Conservation (phyloP, 805 yeast genomes). For the Candida tibetensis region DNA sequence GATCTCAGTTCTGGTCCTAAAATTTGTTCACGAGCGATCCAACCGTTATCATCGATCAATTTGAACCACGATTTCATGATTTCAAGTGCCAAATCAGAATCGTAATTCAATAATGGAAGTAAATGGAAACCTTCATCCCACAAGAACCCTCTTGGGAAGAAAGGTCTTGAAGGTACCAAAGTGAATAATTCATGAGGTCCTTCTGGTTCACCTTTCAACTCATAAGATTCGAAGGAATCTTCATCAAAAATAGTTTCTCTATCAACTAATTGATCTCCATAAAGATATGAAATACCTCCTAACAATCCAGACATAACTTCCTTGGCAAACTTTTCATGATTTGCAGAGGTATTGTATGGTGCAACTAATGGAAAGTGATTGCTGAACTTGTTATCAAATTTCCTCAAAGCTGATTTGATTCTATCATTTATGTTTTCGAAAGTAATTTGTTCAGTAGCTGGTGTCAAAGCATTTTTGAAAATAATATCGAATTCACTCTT, state of each 20-base stretch:
- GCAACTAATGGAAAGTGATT: conserved; percentile 47
- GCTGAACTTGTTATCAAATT: conserved; percentile 54
- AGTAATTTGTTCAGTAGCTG: conserved; percentile 35
- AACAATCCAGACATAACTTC: conserved; percentile 77
- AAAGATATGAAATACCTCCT: conserved; percentile 87
- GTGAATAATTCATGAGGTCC: conserved; percentile 79
- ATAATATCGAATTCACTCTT: conserved; percentile 70
- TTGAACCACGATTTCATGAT: conserved; percentile 85
- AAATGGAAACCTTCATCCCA: conserved; percentile 99
- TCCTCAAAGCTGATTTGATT: conserved; percentile 28
- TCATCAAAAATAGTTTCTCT: conserved; percentile 65
- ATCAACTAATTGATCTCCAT: conserved; percentile 83
- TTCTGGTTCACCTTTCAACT: conserved; percentile 56
- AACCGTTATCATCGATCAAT: conserved; percentile 84
- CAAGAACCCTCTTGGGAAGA: conserved; percentile 94
- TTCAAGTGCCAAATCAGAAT: conserved; percentile 76
- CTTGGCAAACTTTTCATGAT: conserved; percentile 60
- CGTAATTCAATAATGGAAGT: conserved; percentile 77
- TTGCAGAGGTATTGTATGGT: conserved; percentile 48
- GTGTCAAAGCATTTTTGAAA: conserved; percentile 49
- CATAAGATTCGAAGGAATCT: conserved; percentile 58
- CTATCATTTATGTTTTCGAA: conserved; percentile 33
- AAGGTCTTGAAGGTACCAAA: conserved; percentile 87
- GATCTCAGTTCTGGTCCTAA: conserved; percentile 88
- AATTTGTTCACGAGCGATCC: conserved; percentile 96